Evolutionary conservation across 345 rosid genomes (phyloP), one percentile per base, ranked within the genome.

Genomic region (Syzygium grande): DNA sequence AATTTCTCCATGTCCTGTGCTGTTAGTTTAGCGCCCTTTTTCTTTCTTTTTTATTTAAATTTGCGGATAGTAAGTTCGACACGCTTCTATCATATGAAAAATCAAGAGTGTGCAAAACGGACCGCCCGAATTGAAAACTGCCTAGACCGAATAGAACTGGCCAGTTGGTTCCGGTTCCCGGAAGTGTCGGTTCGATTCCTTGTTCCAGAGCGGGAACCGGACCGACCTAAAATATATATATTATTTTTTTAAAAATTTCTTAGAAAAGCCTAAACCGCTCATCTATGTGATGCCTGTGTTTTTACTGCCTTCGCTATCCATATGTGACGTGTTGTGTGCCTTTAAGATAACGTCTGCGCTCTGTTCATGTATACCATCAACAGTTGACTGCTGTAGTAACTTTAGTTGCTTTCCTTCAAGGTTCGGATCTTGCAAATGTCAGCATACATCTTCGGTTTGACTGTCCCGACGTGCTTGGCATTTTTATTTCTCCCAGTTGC

Each of bases 401-500:
- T 25, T 63, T 5, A 17, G 4, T 10, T 63, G 8, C 86, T 43
- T 10, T 84, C 30, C 54, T 86, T 51, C 87, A 88, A 90, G 90
- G 88, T 88, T 85, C 88, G 85, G 80, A 56, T 86, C 85, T 87
- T 90, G 85, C 84, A 86, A 49, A 65, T 85, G 78, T 68, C 89
- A 29, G 90, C 88, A 6, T 84, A 86, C 29, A 52, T 73, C 41
- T 87, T 89, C 34, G 93, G 91, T 41, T 85, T 88, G 80, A 55
- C 61, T 15, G 91, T 90, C 68, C 38, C 65, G 61, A 59, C 89
- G 17, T 90, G 91, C 87, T 43, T 90, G 84, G 87, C 91, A n/a
- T 86, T 90, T 55, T 65, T 91, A 84, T 89, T 91, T 46, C 84
- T 91, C 54, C 91, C 92, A 17, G 86, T 89, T 11, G 61, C 92